These are phyloP conservation scores for Lepraria neglecta DNA, from an alignment of 495 filamentous ascomycete species.

Conservation along the genomic window DNA sequence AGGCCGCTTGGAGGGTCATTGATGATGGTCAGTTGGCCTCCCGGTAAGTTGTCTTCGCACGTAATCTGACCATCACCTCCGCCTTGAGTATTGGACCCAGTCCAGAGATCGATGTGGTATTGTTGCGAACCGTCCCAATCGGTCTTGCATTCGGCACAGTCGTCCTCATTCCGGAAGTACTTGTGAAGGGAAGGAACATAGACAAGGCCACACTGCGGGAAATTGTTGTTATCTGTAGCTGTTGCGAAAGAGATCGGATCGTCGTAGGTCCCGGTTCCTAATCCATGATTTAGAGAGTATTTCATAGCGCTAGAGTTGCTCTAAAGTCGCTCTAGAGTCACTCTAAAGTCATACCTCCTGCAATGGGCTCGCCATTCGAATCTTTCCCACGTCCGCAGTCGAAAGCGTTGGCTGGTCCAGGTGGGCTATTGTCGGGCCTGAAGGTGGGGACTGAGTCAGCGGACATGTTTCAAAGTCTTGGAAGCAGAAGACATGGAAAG, in stretches of 20 bases:
- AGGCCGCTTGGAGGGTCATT: constrained; percentile 19
- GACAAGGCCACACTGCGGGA: constrained; percentile 39
- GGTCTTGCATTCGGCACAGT: constrained; percentile 31
- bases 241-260: constrained; percentile 45
- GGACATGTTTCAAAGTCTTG: too few relatives aligned
- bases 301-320: too few relatives aligned
- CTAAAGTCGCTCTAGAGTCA: not conserved
- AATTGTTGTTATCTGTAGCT: constrained; percentile 35
- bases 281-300: not conserved
- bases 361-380: constrained; percentile 18
- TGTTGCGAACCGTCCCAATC: constrained; percentile 32
- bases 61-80: constrained; percentile 32
- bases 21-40: constrained; percentile 14
- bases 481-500: too few relatives aligned
- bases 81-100: constrained; percentile 32
- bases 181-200: constrained; percentile 42
- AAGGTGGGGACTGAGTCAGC: too few relatives aligned
- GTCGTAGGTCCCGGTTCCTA: constrained; percentile 39
- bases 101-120: constrained; percentile 41
- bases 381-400: constrained; percentile 31
- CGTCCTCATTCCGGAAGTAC: constrained; percentile 38
- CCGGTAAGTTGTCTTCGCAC: constrained; percentile 35
- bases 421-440: constrained; percentile 38
- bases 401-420: constrained; percentile 38
- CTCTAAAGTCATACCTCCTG: constrained; percentile 17